Percentiles rank a stretch among this genome's conserved stretches.
These are phyloP conservation scores for Domatiomyces globalis DNA, from an alignment of 2,329 filamentous ascomycete species.

Conservation along the genomic window DNA sequence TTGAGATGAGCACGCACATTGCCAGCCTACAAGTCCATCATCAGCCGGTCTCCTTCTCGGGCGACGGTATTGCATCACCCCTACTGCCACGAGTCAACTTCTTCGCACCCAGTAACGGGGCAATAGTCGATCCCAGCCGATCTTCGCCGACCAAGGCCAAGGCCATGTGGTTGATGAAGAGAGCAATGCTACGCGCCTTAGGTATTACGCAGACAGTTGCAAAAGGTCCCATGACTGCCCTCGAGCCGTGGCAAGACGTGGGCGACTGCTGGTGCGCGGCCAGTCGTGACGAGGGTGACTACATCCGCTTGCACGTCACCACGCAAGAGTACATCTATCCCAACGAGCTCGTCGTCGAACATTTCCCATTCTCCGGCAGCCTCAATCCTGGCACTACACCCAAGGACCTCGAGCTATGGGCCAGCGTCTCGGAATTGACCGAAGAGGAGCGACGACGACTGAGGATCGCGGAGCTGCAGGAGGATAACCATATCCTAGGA, in stretches of 20 bases:
- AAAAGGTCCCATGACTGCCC: slow-evolving; percentile 39
- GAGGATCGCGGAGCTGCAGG: slow-evolving; percentile 11
- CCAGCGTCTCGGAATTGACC: slow-evolving; percentile 37
- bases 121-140: slow-evolving; percentile 43
- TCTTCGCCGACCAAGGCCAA: slow-evolving; percentile 44
- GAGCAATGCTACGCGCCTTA: slow-evolving; percentile 13
- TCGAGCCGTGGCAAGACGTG: slow-evolving; percentile 58
- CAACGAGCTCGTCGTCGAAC: slow-evolving; percentile 57
- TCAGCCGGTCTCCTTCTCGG: background rate
- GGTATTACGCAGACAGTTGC: slow-evolving; percentile 8
- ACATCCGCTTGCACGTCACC: slow-evolving; percentile 29
- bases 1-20: slow-evolving; percentile 9
- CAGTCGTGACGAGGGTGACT: slow-evolving; percentile 20
- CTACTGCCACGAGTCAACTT: slow-evolving; percentile 49
- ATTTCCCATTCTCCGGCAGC: slow-evolving; percentile 49
- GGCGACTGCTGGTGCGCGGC: slow-evolving; percentile 78
- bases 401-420: slow-evolving; percentile 56
- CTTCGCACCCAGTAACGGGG: slow-evolving; percentile 53
- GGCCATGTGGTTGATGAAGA: slow-evolving; percentile 14
- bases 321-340: slow-evolving; percentile 43
- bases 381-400: slow-evolving; percentile 49
- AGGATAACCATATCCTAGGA: slow-evolving; percentile 3
- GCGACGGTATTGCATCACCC: slow-evolving; percentile 11
- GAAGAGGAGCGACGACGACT: slow-evolving; percentile 11
- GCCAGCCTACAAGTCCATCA: slow-evolving; percentile 2